A percentile compares a stretch with the other conserved stretches of the same genome.
Conservation (phyloP, 305 asterid species). For the Caryopteris hybrid region DNA sequence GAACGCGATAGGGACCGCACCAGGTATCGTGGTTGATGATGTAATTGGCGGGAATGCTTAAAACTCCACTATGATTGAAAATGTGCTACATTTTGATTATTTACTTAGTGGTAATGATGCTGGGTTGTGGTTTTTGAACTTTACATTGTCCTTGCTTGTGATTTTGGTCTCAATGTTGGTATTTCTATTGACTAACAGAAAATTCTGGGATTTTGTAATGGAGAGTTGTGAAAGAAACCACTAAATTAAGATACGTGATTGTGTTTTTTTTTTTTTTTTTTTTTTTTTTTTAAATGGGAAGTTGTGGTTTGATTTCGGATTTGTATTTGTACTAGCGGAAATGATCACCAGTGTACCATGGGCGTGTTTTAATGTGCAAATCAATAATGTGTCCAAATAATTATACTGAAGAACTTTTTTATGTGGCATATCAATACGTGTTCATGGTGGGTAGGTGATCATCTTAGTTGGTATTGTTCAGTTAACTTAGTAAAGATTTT, state of each 20-base stretch:
- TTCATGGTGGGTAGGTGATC: too few species aligned
- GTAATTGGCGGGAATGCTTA: background rate
- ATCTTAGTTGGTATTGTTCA: too few species aligned
- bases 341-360: too few species aligned
- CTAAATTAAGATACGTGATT: too few species aligned
- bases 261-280: too few species aligned
- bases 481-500: too few species aligned
- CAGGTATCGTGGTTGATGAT: conserved; percentile 49
- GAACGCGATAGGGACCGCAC: conserved; percentile 63
- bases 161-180: background rate
- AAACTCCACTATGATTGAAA: background rate
- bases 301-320: too few species aligned
- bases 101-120: background rate
- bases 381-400: too few species aligned
- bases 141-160: background rate
- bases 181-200: background rate
- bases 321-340: too few species aligned
- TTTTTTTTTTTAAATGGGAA: background rate
- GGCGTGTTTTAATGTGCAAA: too few species aligned
- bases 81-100: conserved; percentile 5
- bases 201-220: background rate
- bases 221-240: background rate
- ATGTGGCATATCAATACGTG: too few species aligned
- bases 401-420: too few species aligned
- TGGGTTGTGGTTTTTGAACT: background rate